Base-by-base conservation (phyloP, 1,284 basidiomycete species). In the Ustanciosporium gigantosporum region DNA sequence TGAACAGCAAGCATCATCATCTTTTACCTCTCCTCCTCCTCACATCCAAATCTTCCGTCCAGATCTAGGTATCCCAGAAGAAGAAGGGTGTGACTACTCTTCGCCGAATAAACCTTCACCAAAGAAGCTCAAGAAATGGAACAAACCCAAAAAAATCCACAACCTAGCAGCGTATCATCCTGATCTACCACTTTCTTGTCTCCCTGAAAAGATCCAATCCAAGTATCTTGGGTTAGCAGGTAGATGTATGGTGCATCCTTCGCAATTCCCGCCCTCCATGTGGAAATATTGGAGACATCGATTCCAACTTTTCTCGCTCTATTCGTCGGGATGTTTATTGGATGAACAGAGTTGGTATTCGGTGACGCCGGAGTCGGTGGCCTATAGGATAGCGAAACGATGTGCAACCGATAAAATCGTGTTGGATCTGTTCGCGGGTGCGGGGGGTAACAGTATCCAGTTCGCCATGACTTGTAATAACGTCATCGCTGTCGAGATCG, bases 281-380 rank as follows among this genome's bases (percentile, higher is more conserved):
- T 15, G 19, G 22, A 65, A 65, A 22, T 65, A 65, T 61, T 76
- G 73, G 73, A 38, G 40, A 9, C 46, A 55, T 4, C 56, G 75
- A 2, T 43, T 61, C 39, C 25, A 43, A 4, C 66, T 77, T 17
- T 68, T 77, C 49, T 65, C 69, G 7, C 61, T 60, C 17, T 77
- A 69, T 41, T 53, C 55, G 15, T 43, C 56, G 4, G 66, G 70
- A 2, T 68, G 68, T 21, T 42, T 74, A 16, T 41, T 91, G 3
- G 89, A 92, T 61, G 85, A 87, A 67, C 89, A 92, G 78, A 93
- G 92, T 3, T 98, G 95, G 95, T 99, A 88, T 79, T 92, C 90
- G 51, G 87, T 98, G 44, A 99, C 95, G 0, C 94, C 95, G 0
- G 93, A 98, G 72, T 83, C 83, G 25, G 87, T 99, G 15, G 95